These are phyloP conservation scores for Dendrobium catenatum DNA, from an alignment of 106 monocot genomes.

Conservation along the genomic window DNA sequence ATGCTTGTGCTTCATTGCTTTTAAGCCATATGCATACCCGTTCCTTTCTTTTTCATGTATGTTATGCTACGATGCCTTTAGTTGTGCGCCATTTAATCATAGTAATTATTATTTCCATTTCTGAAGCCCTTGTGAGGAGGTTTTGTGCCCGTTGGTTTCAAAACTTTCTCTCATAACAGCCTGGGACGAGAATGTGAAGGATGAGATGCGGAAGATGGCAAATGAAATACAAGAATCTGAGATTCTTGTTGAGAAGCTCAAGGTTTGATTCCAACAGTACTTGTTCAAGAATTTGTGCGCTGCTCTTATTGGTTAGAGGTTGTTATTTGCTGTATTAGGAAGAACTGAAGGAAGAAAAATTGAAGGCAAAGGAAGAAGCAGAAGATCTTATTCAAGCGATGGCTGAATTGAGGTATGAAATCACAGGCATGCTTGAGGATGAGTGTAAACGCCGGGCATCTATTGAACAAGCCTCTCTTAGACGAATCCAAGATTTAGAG, in stretches of 20 bases:
- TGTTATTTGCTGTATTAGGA: slow-evolving; percentile 33
- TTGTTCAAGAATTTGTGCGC: neutral
- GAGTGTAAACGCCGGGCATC: slow-evolving; percentile 73
- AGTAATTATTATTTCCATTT: slow-evolving; percentile 18
- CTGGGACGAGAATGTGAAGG: slow-evolving; percentile 28
- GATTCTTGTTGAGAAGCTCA: slow-evolving; percentile 47
- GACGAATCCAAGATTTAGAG: slow-evolving; percentile 73
- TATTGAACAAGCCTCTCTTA: slow-evolving; percentile 70
- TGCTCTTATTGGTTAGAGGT: neutral
- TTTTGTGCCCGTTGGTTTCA: slow-evolving; percentile 37
- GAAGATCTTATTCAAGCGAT: slow-evolving; percentile 92
- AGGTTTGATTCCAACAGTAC: slow-evolving; percentile 35
- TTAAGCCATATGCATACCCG: neutral
- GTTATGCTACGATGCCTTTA: neutral
- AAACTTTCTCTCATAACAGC: slow-evolving; percentile 26
- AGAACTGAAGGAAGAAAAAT: slow-evolving; percentile 67
- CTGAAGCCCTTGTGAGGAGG: slow-evolving; percentile 52
- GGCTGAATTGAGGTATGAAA: slow-evolving; percentile 90
- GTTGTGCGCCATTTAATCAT: neutral
- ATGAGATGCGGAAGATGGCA: slow-evolving; percentile 61
- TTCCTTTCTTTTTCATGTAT: neutral
- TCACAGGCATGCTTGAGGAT: slow-evolving; percentile 83
- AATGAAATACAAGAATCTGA: slow-evolving; percentile 60
- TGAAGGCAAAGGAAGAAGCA: slow-evolving; percentile 82
- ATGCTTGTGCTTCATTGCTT: neutral